Percentiles rank a stretch among this genome's conserved stretches.
These are phyloP conservation scores for Phialocephala subalpina DNA, from an alignment of 2,329 filamentous ascomycete genomes.

Conservation along the genomic window DNA sequence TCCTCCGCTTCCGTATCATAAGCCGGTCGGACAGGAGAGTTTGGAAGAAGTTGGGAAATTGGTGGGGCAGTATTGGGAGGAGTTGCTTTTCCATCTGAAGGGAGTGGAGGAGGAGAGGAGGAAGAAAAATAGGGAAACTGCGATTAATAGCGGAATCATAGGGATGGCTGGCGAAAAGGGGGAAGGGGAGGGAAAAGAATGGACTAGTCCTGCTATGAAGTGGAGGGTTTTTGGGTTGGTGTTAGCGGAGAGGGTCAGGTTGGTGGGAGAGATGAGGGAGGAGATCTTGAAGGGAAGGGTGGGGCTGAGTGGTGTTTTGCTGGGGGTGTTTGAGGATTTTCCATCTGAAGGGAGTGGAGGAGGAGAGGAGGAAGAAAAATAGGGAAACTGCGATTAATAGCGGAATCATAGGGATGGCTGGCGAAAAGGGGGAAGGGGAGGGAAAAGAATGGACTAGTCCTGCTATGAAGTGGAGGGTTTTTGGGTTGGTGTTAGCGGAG, in stretches of 20 bases:
- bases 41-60: background rate
- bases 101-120: background rate
- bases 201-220: background rate
- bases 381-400: background rate
- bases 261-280: background rate
- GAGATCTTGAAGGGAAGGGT: constrained; percentile 4
- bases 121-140: background rate
- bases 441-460: background rate
- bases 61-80: background rate
- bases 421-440: background rate
- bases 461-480: background rate
- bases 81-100: background rate
- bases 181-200: background rate
- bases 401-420: background rate
- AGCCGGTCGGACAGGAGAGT: background rate
- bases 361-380: background rate
- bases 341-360: background rate
- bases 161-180: background rate
- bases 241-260: background rate
- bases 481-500: background rate
- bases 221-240: background rate
- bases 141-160: background rate
- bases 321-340: constrained; percentile 3
- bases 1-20: too few species aligned
- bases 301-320: background rate